phyloP scores from a whole-genome alignment of 2,329 filamentous ascomycete species.

The Coniochaeta ligniaria region DNA sequence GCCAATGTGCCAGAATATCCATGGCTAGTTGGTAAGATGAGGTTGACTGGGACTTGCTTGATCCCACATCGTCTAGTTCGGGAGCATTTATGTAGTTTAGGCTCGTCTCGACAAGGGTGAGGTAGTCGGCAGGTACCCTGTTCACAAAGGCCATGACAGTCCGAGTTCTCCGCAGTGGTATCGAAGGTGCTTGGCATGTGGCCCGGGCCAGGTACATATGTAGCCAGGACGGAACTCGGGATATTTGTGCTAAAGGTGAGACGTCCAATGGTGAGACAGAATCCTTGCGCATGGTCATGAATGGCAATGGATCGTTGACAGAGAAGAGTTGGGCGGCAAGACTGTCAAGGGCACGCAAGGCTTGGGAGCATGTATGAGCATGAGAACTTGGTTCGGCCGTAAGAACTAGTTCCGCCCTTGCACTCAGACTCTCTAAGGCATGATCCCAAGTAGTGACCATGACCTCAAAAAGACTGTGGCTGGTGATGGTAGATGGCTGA shows the following conservation, averaged over 20 bases:
- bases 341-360: background rate
- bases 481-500: background rate
- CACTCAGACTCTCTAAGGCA: background rate
- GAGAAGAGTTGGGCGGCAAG: too few relatives aligned
- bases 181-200: background rate
- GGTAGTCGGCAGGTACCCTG: background rate
- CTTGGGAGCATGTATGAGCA: background rate
- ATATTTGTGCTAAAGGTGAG: background rate
- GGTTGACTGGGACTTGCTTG: background rate
- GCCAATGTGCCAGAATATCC: background rate
- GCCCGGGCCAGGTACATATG: background rate
- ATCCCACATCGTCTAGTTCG: background rate
- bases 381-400: background rate
- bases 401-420: background rate
- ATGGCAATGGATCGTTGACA: too few relatives aligned
- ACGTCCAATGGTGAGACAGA: background rate
- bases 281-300: background rate
- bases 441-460: background rate
- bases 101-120: background rate
- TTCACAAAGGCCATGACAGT: background rate
- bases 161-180: background rate
- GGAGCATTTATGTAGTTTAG: background rate
- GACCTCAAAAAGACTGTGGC: background rate
- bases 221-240: background rate
- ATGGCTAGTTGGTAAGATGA: background rate